Evolutionary conservation across 2,329 filamentous ascomycete species (phyloP), one percentile per base, ranked within the genome.

Genomic region (Westerdykella aurantiaca): DNA sequence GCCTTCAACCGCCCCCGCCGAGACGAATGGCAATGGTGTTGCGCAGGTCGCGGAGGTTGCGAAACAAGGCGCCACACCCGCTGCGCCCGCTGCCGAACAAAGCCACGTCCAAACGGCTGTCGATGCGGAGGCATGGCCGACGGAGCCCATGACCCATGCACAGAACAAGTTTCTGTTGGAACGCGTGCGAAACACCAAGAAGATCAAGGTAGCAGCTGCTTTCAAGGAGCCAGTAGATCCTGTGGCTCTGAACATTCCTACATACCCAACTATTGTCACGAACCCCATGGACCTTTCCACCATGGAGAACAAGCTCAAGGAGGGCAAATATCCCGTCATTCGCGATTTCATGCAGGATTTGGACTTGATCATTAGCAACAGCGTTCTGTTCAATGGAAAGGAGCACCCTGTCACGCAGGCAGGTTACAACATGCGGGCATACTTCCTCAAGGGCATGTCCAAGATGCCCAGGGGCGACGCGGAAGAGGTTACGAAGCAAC

Each of bases 251-350:
- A 75, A 72, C 22, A 81, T 97, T 34, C 88, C 87, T 43, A 82
- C 81, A 2, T 86, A 88, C 50, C 86, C 85, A 50, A 72, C 79
- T 1, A 74, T 84, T 31, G 82, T 97, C 53, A 79, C 82, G 31
- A 77, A 83, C 23, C 90, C 90, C 0, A 90, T 95, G 75, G 91
- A 97, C 66, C 77, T 98, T 31, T 76, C 78, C 33, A 84, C 84
- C 9, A 86, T 98, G 59, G 91, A 97, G 61, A 75, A 77, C 41
- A 90, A 86, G 52, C 68, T 97, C 31, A 88, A 88, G 58, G 76
- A 80, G 23, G 77, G 79, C 41, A 69, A 76, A 38, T 97, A 96
- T 64, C 59, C 68, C 7, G 81, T 78, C 5, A 76, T 89, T n/a
- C 80, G 83, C 40, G 81, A 81, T 4, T 84, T 95, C 61, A 81